These are phyloP conservation scores for Candida tammaniensis DNA, from an alignment of 805 yeast genomes.

Conservation along the genomic window DNA sequence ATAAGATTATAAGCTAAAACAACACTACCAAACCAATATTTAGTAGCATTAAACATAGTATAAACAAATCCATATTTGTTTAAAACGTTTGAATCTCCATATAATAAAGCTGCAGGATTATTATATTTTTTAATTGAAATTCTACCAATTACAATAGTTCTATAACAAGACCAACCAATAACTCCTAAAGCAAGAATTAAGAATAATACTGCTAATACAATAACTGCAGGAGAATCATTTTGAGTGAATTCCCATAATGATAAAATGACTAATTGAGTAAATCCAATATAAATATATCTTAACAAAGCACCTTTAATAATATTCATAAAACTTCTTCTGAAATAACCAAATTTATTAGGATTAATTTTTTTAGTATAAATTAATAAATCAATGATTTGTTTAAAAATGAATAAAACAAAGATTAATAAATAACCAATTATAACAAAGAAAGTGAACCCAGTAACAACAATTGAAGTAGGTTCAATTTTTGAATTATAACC, in stretches of 20 bases:
- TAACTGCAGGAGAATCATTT: conserved; percentile 83
- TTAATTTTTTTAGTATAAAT: conserved; percentile 49
- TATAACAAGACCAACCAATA: conserved; percentile 62
- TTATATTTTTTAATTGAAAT: conserved; percentile 57
- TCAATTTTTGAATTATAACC: conserved; percentile 78
- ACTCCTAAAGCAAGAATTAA: conserved; percentile 59
- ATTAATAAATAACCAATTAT: conserved; percentile 72
- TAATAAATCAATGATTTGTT: conserved; percentile 48
- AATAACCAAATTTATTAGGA: conserved; percentile 44
- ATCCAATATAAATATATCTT: conserved; percentile 80
- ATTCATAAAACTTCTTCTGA: conserved; percentile 53
- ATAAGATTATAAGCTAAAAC: conserved; percentile 57
- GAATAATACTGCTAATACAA: conserved; percentile 74
- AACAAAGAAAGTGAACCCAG: conserved; percentile 85
- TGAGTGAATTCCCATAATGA: conserved; percentile 85
- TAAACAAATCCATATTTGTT: conserved; percentile 85
- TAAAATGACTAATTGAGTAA: conserved; percentile 73
- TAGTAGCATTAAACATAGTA: conserved; percentile 79
- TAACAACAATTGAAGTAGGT: conserved; percentile 75
- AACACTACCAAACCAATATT: conserved; percentile 80
- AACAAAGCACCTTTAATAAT: conserved; percentile 77
- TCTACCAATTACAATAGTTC: conserved; percentile 62
- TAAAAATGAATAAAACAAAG: conserved; percentile 54
- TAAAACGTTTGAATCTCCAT: conserved; percentile 71
- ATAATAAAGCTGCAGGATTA: conserved; percentile 84